Conservation (phyloP, 2,329 filamentous ascomycete genomes). For the Exophiala bonariae region DNA sequence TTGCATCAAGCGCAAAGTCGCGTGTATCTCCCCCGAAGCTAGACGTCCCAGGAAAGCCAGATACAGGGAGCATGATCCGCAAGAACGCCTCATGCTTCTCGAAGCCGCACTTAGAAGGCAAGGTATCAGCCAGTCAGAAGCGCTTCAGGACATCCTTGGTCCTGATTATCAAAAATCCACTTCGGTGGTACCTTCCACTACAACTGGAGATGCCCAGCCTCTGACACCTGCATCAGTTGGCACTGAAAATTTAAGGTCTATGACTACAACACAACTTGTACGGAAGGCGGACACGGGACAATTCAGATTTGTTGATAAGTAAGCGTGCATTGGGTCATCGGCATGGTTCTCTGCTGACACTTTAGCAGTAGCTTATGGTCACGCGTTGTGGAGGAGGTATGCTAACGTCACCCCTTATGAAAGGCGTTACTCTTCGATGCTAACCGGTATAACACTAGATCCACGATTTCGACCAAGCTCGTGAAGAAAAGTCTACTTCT, state of each 20-base stretch:
- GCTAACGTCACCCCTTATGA: slow-evolving; percentile 2
- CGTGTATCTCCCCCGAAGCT: slow-evolving; percentile 36
- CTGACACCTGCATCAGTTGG: slow-evolving; percentile 14
- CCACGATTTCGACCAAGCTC: slow-evolving; percentile 26
- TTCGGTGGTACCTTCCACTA: neutral
- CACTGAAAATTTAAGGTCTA: slow-evolving; percentile 14
- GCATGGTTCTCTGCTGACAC: slow-evolving; percentile 16
- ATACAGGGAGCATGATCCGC: slow-evolving; percentile 9
- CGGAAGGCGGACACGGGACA: slow-evolving; percentile 18
- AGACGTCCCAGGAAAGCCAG: slow-evolving; percentile 20
- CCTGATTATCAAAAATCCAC: slow-evolving; percentile 6
- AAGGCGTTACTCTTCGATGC: neutral
- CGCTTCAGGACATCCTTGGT: slow-evolving; percentile 10
- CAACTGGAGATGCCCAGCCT: slow-evolving; percentile 6
- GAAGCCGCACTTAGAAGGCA: slow-evolving; percentile 21
- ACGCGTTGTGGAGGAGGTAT: slow-evolving; percentile 32
- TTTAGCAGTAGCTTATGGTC: slow-evolving; percentile 29
- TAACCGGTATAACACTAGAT: slow-evolving; percentile 24
- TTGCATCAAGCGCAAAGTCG: slow-evolving; percentile 38
- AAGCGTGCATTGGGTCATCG: slow-evolving; percentile 10
- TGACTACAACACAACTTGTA: slow-evolving; percentile 18
- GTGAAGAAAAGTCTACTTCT: slow-evolving; percentile 12
- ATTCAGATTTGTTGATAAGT: slow-evolving; percentile 28
- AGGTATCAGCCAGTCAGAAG: slow-evolving; percentile 21
- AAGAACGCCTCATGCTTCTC: slow-evolving; percentile 16